These are phyloP conservation scores for Papiliotrema nemorosa DNA, from an alignment of 1,284 basidiomycete species.

Conservation along the genomic window DNA sequence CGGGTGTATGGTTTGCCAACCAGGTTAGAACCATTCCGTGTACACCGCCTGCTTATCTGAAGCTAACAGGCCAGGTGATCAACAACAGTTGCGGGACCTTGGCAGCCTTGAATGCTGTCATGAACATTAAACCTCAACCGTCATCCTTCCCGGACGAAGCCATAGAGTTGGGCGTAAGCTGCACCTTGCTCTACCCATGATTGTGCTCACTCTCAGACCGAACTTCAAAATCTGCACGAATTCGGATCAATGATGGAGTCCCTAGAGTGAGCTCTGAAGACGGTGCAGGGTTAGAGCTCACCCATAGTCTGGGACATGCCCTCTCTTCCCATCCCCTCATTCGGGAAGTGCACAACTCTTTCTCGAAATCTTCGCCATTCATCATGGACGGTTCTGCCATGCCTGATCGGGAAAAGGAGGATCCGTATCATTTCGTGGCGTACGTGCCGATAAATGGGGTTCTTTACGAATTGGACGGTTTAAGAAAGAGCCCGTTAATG, in stretches of 20 bases:
- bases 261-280: constrained; percentile 56
- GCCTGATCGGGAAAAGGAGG: constrained; percentile 65
- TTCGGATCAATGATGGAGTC: constrained; percentile 83
- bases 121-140: constrained; percentile 63
- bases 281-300: background rate
- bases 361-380: constrained; percentile 71
- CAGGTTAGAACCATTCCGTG: constrained; percentile 51
- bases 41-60: background rate
- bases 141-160: constrained; percentile 37
- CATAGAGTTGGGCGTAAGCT: constrained; percentile 57
- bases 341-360: constrained; percentile 78
- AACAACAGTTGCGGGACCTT: constrained; percentile 92
- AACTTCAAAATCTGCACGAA: constrained; percentile 67
- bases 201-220: constrained; percentile 39
- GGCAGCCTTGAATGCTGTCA: constrained; percentile 80
- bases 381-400: constrained; percentile 64
- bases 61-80: constrained; percentile 58
- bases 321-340: constrained; percentile 83
- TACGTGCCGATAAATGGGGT: constrained; percentile 78
- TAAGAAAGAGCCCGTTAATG: constrained; percentile 70
- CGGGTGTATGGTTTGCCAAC: constrained; percentile 80
- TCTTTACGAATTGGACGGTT: constrained; percentile 85
- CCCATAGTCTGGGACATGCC: constrained; percentile 67
- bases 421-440: constrained; percentile 90
- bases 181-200: background rate